Evolutionary conservation across 768 basidiomycete genomes (phyloP), one percentile per base, ranked within the genome.

Genomic region (Calocera cornea): DNA sequence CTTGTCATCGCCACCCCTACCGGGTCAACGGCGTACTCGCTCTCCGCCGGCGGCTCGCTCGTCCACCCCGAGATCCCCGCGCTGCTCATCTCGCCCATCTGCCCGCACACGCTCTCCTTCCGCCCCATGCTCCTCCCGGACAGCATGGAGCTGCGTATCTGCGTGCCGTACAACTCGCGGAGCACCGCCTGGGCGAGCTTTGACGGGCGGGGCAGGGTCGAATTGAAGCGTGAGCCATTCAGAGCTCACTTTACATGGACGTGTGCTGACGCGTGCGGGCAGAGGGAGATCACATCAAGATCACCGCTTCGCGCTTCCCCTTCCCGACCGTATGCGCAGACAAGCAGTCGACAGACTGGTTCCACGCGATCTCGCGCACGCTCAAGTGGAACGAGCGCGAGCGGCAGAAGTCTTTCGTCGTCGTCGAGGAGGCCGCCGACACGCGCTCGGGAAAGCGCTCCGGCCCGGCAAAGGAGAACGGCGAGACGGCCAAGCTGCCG

Each of bases 261-360:
- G 64, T 8, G 14, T 65, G 65, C 65, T 68, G 17, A 60, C 67
- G 65, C 44, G 63, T 68, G 19, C 66, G 34, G 70, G 40, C 79
- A 97, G 95, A 98, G 87, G 97, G 97, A 44, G 97, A 99, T 73
- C 95, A 98, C 75, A 97, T 99, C 80, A 98, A 95, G 79, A 88
- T 99, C 67, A 94, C 90, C 0, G 95, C 97, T 0, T 97, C 94
- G 0, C 92, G 88, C 74, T 99, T 92, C 76, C 97, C 97, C 2
- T 98, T 98, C 83, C 97, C 97, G 7, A 98, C 97, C 1, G 94
- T 99, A 5, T 98, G 95, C 73, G 93, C 92, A 7, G 92, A 97
- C 75, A 97, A 95, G 70, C 95, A 97, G 75, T 97, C 94, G 22
- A 92, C 91, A 1, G 97, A 99, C 74, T 99, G 97, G 97, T 98